Conservation (phyloP, 2,329 filamentous ascomycete genomes). For the Pseudovirgaria hyperparasitica region DNA sequence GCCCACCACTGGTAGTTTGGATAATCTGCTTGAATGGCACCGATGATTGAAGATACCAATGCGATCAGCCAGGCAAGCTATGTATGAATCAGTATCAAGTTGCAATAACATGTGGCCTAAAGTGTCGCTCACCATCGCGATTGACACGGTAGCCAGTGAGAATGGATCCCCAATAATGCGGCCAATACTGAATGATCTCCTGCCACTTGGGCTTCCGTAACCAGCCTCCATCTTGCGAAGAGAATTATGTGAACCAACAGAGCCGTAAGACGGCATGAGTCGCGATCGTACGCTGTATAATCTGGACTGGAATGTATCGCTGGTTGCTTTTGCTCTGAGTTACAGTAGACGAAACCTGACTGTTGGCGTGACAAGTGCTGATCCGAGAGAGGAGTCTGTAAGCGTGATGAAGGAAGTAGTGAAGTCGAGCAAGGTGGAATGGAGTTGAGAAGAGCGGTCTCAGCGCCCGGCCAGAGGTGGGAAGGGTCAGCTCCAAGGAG, state of each 20-base stretch:
- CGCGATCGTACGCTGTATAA: too few relatives aligned
- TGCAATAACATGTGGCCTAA: slow-evolving; percentile 5
- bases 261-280: slow-evolving; percentile 64
- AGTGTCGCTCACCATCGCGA: slow-evolving; percentile 59
- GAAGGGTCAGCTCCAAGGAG: too few relatives aligned
- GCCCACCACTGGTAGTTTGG: slow-evolving; percentile 92
- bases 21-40: slow-evolving; percentile 46
- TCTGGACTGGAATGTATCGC: too few relatives aligned
- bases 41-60: slow-evolving; percentile 75
- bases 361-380: too few relatives aligned
- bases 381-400: too few relatives aligned
- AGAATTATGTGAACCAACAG: slow-evolving; percentile 59
- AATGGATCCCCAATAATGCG: slow-evolving; percentile 96
- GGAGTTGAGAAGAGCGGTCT: too few relatives aligned
- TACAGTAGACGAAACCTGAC: too few relatives aligned
- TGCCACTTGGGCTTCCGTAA: slow-evolving; percentile 32
- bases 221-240: slow-evolving; percentile 68
- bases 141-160: slow-evolving; percentile 85
- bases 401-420: too few relatives aligned
- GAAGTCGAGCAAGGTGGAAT: too few relatives aligned
- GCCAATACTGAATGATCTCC: slow-evolving; percentile 54
- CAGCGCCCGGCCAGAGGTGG: too few relatives aligned
- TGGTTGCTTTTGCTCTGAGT: too few relatives aligned
- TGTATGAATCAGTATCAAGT: slow-evolving; percentile 9
- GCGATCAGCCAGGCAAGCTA: slow-evolving; percentile 93